Percentiles rank a stretch among this genome's conserved stretches.
Conservation (phyloP, 805 yeast genomes). For the Yarrowia alimentaria region DNA sequence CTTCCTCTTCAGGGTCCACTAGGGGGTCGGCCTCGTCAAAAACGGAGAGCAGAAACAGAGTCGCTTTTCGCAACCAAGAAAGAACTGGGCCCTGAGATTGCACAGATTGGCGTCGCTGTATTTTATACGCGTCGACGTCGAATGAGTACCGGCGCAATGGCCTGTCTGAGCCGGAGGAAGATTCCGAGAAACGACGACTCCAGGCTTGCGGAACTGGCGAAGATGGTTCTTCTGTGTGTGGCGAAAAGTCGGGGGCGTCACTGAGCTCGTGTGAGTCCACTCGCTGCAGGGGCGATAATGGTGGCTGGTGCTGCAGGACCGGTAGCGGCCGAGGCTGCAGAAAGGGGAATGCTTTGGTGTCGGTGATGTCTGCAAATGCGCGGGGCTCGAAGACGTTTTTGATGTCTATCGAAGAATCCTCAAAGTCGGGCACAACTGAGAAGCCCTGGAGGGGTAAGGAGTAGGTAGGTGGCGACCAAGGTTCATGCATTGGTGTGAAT, state of each 20-base stretch:
- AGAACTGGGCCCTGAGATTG: conserved; percentile 23
- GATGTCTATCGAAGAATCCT: not conserved
- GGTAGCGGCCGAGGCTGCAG: too few relatives aligned
- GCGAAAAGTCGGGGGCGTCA: conserved; percentile 1
- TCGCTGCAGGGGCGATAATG: too few relatives aligned
- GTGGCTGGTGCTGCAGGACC: too few relatives aligned
- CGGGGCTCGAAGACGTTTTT: conserved; percentile 19
- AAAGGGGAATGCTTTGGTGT: not conserved
- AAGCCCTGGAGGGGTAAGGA: conserved; percentile 12
- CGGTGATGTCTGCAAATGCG: not conserved
- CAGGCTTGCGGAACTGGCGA: conserved; percentile 7
- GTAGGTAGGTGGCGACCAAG: conserved; percentile 25
- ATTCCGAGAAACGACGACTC: conserved; percentile 14
- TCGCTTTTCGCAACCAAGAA: conserved; percentile 14
- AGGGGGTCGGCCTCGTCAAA: conserved; percentile 23
- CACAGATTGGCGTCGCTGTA: conserved; percentile 2
- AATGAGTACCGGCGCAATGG: conserved; percentile 7
- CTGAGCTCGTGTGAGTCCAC: not conserved
- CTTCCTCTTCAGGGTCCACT: conserved; percentile 12
- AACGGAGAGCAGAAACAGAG: conserved; percentile 7
- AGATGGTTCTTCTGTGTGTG: not conserved
- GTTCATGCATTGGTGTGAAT: conserved; percentile 21
- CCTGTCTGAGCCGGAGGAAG: conserved; percentile 1
- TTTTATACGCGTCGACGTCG: conserved; percentile 2
- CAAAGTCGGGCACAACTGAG: conserved; percentile 5